Evolutionary conservation across 2,329 filamentous ascomycete species (phyloP), one percentile per base, ranked within the genome.

Genomic region (Penicillium paneum): DNA sequence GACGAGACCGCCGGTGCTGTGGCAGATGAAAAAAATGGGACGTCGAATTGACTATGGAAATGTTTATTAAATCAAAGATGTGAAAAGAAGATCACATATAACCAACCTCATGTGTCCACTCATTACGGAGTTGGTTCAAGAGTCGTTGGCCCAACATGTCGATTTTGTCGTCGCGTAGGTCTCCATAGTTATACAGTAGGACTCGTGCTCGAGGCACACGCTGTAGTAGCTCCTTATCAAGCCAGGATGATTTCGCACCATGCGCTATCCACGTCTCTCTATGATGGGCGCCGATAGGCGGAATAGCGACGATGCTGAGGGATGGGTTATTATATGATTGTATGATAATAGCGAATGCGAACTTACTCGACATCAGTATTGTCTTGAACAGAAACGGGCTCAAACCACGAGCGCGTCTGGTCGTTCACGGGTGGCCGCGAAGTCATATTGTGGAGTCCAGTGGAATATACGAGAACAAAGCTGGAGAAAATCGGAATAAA

Each of bases 1-100:
- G 1, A 86, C 81, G 26, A 86, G 64, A 0, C 84, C 84, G 1
- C 84, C 84, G 6, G 86, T 75, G 43, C 83, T 84, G 54, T 87
- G 84, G 11, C 78, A 83, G 12, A 86, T 75, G 63, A 86, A 84
- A 56, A 86, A 77, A 2, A 86, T 61, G 0, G 83, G 84, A 5
- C 83, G 77, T 36, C 62, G 61, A 13, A 49, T 49, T 29, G 54
- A 59, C 64, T 68, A 28, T 10, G 4, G 12, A 28, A 8, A 6
- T 15, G 11, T 12, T 44, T 24, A 36, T 39, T n/a, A 8, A 29
- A 17, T n/a, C 3, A 5, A 11, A 4, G 3, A 4, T 26, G 26
- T 26, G 29, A 24, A 17, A 41, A 39, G 11, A 21, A 5, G 24
- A 26, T 48, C 11, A 41, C 21, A 24, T 24, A 5, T 8, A 38